Base-by-base conservation (phyloP, 2,329 filamentous ascomycete species). In the Celoporthe dispersa region DNA sequence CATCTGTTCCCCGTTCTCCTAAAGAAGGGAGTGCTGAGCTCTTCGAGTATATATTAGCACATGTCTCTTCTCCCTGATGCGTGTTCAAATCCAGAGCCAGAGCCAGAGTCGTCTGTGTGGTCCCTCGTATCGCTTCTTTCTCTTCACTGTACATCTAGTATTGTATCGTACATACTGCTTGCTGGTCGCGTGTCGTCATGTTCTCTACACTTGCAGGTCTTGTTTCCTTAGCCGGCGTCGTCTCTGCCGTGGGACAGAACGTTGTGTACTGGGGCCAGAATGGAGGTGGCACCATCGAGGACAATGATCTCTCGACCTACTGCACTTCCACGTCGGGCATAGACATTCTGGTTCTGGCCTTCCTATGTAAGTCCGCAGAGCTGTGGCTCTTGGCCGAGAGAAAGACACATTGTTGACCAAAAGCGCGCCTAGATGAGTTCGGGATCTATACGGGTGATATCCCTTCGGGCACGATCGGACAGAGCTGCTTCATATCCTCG, bases 291-390 rank as follows among this genome's bases (percentile, higher is more conserved):
- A 80, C 76, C 4, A 73, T 78, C 39, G 79, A 80, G 71, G 79
- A 80, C 72, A 80, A 80, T 55, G 78, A 81, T 71, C 76, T 81
- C 64, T 74, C 76, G 59, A 67, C 75, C 6, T 83, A 83, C 75
- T 84, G 82, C 71, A 78, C 75, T 14, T 70, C 76, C 0, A 74
- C 75, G 11, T 71, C 81, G 1, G 81, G 81, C 19, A 80, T 84
- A 61, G 80, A 84, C 71, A 78, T 84, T 53, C 74, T 84, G 44
- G 81, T 83, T 1, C 76, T 84, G 8, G 76, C 81, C 25, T 84
- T 84, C 73, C 71, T 84, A 8, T 82, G 81, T 73, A 66, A 77
- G 39, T 84, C 75, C 67, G 80, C 80, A 33, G 78, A 76, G 77
- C 9, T 3, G 8, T 35, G 2, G n/a, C 12, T 3, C 16, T 19